Evolutionary conservation across 2,329 filamentous ascomycete genomes (phyloP), one percentile per base, ranked within the genome.

Genomic region (Aspergillus puulaauensis): DNA sequence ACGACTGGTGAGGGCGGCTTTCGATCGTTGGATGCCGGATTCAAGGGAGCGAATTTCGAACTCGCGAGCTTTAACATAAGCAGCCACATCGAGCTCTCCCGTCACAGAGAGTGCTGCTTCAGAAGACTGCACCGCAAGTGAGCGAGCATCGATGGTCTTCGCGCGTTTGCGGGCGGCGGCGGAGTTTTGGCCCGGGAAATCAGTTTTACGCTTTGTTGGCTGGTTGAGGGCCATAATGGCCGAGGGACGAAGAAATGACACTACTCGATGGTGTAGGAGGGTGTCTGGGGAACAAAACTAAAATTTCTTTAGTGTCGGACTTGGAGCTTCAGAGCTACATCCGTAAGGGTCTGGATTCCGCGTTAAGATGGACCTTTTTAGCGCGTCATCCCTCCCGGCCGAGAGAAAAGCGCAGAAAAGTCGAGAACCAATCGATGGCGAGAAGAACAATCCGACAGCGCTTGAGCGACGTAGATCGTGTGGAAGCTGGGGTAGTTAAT

Each of bases 11-110:
- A 86, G 68, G 1, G 77, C 79, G 62, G 80, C 80, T 72, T 90
- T 93, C 47, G 90, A 89, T 37, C 84, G 86, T 54, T 83, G 82
- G 83, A 98, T 95, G 59, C 90, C 91, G 68, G 88, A 82, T 71
- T 96, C 90, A 47, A 98, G 79, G 1, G 93, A 89, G 57, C 85
- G 85, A 66, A 99, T 96, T 78, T 98, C 93, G 68, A 90, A 96
- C 70, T 96, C 88, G 59, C 93, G 89, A 11, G 91, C 88, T 65
- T 86, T 86, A 65, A 98, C 83, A 68, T 98, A 99, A 27, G 88
- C 85, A 64, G 90, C 86, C 52, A 97, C 83, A 70, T 97, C 89
- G 59, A 99, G 82, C 70, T 96, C 88, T 70, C 93, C 95, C 75
- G 84, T 82, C 56, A 78, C 79, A 65, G 85, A 85, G 49, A 80